A percentile compares a stretch with the other conserved stretches of the same genome.
These are phyloP conservation scores for Diaporthe citri DNA, from an alignment of 2,329 filamentous ascomycete species.

Conservation along the genomic window DNA sequence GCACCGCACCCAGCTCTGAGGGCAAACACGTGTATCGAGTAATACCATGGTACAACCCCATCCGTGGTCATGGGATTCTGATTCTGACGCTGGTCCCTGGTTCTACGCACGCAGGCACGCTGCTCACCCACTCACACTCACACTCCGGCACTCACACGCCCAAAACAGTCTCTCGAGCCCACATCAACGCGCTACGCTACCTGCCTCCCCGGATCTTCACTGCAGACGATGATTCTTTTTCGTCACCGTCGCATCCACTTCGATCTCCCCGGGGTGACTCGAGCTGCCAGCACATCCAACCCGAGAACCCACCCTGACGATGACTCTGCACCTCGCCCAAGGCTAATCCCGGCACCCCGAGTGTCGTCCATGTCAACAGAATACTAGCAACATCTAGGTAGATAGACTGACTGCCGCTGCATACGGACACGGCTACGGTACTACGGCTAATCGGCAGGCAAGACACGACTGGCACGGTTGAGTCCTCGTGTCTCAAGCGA, in stretches of 20 bases:
- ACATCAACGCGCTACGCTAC: background rate
- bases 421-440: background rate
- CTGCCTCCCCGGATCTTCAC: conserved; percentile 1
- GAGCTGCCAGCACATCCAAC: conserved; percentile 3
- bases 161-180: background rate
- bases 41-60: conserved; percentile 16
- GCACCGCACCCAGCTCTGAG: background rate
- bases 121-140: background rate
- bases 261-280: background rate
- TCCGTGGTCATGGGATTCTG: conserved; percentile 18
- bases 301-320: background rate
- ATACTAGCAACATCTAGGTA: background rate
- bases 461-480: background rate
- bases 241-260: conserved; percentile 11
- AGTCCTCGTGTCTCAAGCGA: background rate
- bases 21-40: conserved; percentile 28
- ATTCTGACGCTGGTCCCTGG: background rate
- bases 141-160: background rate
- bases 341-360: background rate
- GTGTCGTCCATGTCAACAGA: background rate
- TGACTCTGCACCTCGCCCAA: background rate
- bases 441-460: conserved; percentile 18
- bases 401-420: background rate
- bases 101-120: background rate
- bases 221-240: conserved; percentile 1